Conservation (phyloP, 371 early-diverging fungal genomes). For the Mucor indicus region DNA sequence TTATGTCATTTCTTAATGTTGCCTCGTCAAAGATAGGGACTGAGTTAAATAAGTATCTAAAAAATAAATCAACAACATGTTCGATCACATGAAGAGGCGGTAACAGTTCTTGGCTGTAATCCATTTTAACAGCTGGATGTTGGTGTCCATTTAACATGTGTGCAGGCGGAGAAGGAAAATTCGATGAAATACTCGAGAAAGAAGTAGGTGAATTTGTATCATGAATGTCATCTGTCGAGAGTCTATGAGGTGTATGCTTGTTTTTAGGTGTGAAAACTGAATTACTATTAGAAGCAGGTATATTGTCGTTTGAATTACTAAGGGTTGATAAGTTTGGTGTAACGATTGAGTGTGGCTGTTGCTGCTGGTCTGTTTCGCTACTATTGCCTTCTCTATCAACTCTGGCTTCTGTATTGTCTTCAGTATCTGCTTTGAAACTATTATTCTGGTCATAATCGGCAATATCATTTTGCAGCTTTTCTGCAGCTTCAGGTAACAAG, state of each 20-base stretch:
- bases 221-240: slow-evolving; percentile 1
- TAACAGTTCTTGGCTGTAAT: slow-evolving; percentile 1
- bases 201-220: slow-evolving; percentile 13
- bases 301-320: too few relatives aligned
- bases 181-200: slow-evolving; percentile 13
- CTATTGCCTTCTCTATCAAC: neutral
- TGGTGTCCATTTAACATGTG: neutral
- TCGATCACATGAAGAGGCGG: slow-evolving; percentile 45
- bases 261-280: too few relatives aligned
- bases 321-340: too few relatives aligned
- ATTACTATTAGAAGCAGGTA: too few relatives aligned
- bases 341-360: neutral
- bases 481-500: slow-evolving; percentile 27
- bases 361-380: neutral
- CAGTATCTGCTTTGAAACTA: neutral
- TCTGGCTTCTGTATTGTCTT: neutral
- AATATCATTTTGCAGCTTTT: too few relatives aligned
- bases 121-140: neutral
- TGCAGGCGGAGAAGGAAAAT: slow-evolving; percentile 8
- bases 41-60: slow-evolving; percentile 41
- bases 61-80: slow-evolving; percentile 55
- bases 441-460: too few relatives aligned
- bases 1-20: slow-evolving; percentile 25
- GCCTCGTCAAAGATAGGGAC: slow-evolving; percentile 51
- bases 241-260: neutral